Base-by-base conservation (phyloP, 345 rosid genomes). In the Ceriops zippeliana region DNA sequence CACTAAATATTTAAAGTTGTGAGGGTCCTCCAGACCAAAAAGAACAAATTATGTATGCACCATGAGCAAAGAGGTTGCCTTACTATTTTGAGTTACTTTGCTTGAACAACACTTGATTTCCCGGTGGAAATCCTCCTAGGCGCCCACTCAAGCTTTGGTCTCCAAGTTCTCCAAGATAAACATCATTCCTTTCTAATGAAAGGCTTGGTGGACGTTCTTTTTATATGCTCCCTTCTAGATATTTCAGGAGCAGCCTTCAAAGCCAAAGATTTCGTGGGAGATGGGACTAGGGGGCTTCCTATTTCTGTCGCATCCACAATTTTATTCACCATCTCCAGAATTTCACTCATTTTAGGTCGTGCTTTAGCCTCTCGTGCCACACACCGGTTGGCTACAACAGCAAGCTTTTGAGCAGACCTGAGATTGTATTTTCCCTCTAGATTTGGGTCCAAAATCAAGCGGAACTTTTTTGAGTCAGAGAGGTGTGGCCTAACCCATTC, bases 401-500 rank as follows among this genome's bases (percentile, higher is more conserved):
- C 96, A 31, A 95, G 88, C 76, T 84, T 95, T 27, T 84, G 84
- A 0, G 90, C 93, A 1, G 91, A 82, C 62, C 80, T 90, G 58
- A 86, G 71, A 56, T 80, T 75, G 70, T 85, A 88, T 66, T 90
- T 84, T 22, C 93, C 97, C 51, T 89, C 88, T 0, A 95, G 92
- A 78, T 81, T 85, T 7, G 99, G 96, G 71, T 91, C 99, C 58
- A 95, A 52, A 57, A 95, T 88, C 82, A 86, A 66, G 27, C 69
- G 71, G 86, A 95, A 90, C 80, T 86, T 89, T 69, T 82, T 91
- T 22, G 74, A 24, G 65, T 87, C 89, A 22, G 92, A 63, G 13
- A 95, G 85, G 80, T 95, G 90, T 0, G 96, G 88, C 78, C 88
- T 88, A 20, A 95, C 83, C 99, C 99, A 95, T 27, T 95, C 97